phyloP scores from a whole-genome alignment of 1,139 yeast genomes.

The Sugiyamaella grinbergsii region DNA sequence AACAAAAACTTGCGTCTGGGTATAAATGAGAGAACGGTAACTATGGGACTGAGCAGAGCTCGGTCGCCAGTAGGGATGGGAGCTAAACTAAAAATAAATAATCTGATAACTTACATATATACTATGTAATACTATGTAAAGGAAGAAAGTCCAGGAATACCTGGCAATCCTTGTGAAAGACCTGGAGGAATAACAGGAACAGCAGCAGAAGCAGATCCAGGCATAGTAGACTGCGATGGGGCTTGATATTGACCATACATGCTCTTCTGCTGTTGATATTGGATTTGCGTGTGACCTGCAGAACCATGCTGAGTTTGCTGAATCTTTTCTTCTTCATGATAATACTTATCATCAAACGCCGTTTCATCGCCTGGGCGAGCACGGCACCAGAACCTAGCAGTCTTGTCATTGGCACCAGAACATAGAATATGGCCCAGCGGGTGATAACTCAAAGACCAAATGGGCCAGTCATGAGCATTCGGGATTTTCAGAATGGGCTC shows the following conservation, averaged over 20 bases:
- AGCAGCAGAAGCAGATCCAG: background rate
- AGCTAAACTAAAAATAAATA: no score
- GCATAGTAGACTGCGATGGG: background rate
- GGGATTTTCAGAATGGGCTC: slow-evolving; percentile 58
- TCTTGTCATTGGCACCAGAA: slow-evolving; percentile 91
- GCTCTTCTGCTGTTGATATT: slow-evolving; percentile 14
- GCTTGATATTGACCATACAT: slow-evolving; percentile 10
- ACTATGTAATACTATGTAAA: slow-evolving; percentile 2
- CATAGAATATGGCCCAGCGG: slow-evolving; percentile 91
- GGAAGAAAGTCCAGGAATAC: slow-evolving; percentile 12
- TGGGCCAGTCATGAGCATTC: slow-evolving; percentile 91
- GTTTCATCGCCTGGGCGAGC: slow-evolving; percentile 87
- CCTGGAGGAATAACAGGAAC: background rate
- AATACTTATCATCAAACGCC: slow-evolving; percentile 80
- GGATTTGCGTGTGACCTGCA: slow-evolving; percentile 7
- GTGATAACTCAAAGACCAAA: slow-evolving; percentile 87
- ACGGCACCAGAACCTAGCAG: slow-evolving; percentile 94
- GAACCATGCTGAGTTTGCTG: slow-evolving; percentile 17
- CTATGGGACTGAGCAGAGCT: no score
- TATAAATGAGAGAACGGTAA: no score
- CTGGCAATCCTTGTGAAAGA: slow-evolving; percentile 7
- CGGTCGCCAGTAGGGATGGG: background rate
- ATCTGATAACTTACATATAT: no score
- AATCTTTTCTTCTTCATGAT: slow-evolving; percentile 60
- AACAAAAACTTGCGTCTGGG: background rate